These are phyloP conservation scores for Ustilago vetiveriae DNA, from an alignment of 1,284 basidiomycete species.

Conservation along the genomic window DNA sequence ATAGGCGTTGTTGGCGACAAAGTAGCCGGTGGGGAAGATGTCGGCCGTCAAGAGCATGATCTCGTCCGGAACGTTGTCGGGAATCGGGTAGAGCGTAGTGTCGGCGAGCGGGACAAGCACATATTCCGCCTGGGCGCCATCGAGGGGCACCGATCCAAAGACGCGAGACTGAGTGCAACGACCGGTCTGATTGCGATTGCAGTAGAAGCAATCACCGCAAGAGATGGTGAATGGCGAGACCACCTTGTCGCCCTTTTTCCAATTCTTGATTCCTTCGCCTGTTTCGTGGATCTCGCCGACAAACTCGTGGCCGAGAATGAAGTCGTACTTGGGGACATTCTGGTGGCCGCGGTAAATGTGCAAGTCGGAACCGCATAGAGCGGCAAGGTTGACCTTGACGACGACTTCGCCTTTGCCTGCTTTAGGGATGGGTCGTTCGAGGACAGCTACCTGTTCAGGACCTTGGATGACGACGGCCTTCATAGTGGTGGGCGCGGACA, in stretches of 20 bases:
- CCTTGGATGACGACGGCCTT: slow-evolving; percentile 59
- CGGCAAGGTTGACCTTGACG: slow-evolving; percentile 68
- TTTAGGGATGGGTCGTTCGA: slow-evolving; percentile 59
- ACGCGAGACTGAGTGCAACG: slow-evolving; percentile 77
- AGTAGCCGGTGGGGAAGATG: slow-evolving; percentile 70
- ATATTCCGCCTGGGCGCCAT: slow-evolving; percentile 88
- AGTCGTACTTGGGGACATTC: slow-evolving; percentile 52
- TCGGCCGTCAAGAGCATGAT: slow-evolving; percentile 75
- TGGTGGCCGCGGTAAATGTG: slow-evolving; percentile 69
- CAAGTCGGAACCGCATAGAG: slow-evolving; percentile 83
- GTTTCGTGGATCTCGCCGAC: slow-evolving; percentile 80
- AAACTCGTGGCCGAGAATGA: slow-evolving; percentile 79
- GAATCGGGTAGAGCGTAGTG: slow-evolving; percentile 78
- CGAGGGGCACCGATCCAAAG: slow-evolving; percentile 78
- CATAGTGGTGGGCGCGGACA: slow-evolving; percentile 54
- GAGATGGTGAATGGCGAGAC: slow-evolving; percentile 85
- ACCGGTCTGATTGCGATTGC: slow-evolving; percentile 78
- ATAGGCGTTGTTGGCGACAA: slow-evolving; percentile 76
- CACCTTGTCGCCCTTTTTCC: slow-evolving; percentile 72
- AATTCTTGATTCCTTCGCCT: slow-evolving; percentile 75
- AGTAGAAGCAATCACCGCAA: slow-evolving; percentile 74
- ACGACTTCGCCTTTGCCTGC: slow-evolving; percentile 55
- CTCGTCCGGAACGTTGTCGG: slow-evolving; percentile 69
- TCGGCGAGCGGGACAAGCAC: slow-evolving; percentile 80
- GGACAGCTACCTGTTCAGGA: slow-evolving; percentile 56